phyloP scores from a whole-genome alignment of 139 green algal species.

The Chlorella sp. region DNA sequence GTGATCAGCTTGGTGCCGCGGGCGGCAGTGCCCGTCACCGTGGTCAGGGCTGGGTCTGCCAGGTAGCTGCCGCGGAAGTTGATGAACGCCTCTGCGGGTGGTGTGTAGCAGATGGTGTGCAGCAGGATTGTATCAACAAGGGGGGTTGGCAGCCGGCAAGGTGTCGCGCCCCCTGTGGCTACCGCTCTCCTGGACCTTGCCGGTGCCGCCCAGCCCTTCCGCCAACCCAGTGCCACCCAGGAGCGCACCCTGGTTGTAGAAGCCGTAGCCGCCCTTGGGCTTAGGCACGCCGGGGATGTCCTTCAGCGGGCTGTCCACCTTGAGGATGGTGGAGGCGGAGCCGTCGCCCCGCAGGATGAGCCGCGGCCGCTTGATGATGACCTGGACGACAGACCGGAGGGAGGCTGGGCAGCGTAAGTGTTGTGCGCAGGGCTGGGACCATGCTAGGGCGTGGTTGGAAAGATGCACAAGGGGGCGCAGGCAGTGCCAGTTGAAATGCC shows the following conservation, averaged over 20 bases:
- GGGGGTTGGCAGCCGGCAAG: no score
- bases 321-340: neutral
- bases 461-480: no score
- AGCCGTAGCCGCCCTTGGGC: constrained; percentile 5
- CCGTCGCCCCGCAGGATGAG: constrained; percentile 6
- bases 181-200: no score
- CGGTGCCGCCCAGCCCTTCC: no score
- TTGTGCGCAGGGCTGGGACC: no score
- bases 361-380: constrained; percentile 8
- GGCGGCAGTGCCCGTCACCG: neutral
- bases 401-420: no score
- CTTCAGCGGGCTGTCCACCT: neutral
- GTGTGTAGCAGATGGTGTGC: neutral
- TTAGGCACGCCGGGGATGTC: neutral
- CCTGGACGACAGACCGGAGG: no score
- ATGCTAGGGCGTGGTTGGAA: no score
- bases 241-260: neutral
- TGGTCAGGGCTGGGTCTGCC: neutral
- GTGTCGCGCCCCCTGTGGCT: no score
- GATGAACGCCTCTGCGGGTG: constrained; percentile 20
- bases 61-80: neutral
- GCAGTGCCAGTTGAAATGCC: no score
- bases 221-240: no score
- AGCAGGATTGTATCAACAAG: no score
- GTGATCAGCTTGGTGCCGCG: neutral